Percentiles rank a stretch among this genome's conserved stretches.
phyloP scores from a whole-genome alignment of 371 early-diverging fungal species.

The Sporodiniella umbellata region DNA sequence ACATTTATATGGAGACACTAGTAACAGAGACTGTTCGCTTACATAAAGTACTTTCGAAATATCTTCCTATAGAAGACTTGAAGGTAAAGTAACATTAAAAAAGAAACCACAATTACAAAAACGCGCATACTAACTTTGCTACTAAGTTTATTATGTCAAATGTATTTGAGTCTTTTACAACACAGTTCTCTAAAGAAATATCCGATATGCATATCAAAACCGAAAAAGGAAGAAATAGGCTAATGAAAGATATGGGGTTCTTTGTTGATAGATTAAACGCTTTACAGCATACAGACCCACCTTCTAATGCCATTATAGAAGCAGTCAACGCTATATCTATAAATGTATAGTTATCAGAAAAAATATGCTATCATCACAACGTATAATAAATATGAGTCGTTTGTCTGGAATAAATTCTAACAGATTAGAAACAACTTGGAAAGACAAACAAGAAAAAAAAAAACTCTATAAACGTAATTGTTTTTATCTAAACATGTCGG shows the following conservation, averaged over 20 bases:
- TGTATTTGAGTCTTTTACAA: slow-evolving; percentile 74
- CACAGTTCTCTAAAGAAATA: slow-evolving; percentile 72
- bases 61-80: slow-evolving; percentile 66
- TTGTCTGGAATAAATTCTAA: too few species aligned
- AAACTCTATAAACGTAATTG: too few species aligned
- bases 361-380: too few species aligned
- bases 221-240: slow-evolving; percentile 73
- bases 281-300: slow-evolving; percentile 71
- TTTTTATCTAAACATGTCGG: too few species aligned
- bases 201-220: slow-evolving; percentile 61
- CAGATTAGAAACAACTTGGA: too few species aligned
- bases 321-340: slow-evolving; percentile 48
- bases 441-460: too few species aligned
- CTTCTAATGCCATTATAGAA: slow-evolving; percentile 73
- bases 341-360: too few species aligned
- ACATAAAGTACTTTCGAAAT: slow-evolving; percentile 83
- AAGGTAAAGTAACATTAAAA: slow-evolving; percentile 41
- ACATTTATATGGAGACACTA: slow-evolving; percentile 74
- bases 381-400: too few species aligned
- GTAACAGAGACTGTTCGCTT: slow-evolving; percentile 90
- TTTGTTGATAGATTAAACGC: slow-evolving; percentile 62
- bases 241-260: slow-evolving; percentile 73
- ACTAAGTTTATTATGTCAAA: slow-evolving; percentile 59
- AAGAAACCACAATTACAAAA: not conserved
- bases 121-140: not conserved